Evolutionary conservation across 2,329 filamentous ascomycete species (phyloP), one percentile per base, ranked within the genome.

Genomic region (Aspergillus costaricaensis): DNA sequence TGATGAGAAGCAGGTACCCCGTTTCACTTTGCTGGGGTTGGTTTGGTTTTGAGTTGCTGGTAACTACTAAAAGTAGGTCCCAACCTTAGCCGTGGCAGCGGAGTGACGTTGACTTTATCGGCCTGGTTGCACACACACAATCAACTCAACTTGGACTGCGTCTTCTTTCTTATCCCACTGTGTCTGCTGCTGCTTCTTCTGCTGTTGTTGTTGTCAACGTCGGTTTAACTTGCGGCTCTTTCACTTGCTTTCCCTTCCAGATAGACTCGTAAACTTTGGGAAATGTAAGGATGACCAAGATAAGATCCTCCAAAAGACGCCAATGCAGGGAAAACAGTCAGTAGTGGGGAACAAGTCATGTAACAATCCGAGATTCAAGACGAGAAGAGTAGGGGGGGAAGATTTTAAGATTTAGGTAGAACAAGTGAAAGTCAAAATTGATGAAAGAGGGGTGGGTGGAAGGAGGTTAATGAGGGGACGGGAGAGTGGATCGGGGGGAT

Each of bases 1-100:
- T 62, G 25, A 55, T 55, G 57, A 67, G 58, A 67, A 67, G 65
- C 65, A 67, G 65, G 65, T 66, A 67, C 65, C 63, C 62, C 60
- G 63, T 67, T 66, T 65, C 62, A 62, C 53, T 14, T 55, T 64
- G 52, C 61, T 61, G 53, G 62, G 60, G 51, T 36, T 36, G 50
- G 23, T 54, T 44, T 32, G 38, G 58, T 36, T 60, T 60, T 56
- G 56, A 32, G 50, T 59, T 60, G 44, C 43, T 64, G 57, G 62
- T 62, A 58, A 62, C 61, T 61, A 53, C 57, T 58, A 49, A 36
- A 36, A 27, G 44, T 49, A 49, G 44, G 44, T 49, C 23, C 44
- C 50, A 64, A 64, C 59, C 61, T 58, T 64, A 58, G 60, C 55
- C 27, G 50, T 50, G 58, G 57, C 63, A 59, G 58, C 39, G 39